Evolutionary conservation across 2,329 filamentous ascomycete genomes (phyloP).

Genomic region (Sphaerostilbella broomeana): DNA sequence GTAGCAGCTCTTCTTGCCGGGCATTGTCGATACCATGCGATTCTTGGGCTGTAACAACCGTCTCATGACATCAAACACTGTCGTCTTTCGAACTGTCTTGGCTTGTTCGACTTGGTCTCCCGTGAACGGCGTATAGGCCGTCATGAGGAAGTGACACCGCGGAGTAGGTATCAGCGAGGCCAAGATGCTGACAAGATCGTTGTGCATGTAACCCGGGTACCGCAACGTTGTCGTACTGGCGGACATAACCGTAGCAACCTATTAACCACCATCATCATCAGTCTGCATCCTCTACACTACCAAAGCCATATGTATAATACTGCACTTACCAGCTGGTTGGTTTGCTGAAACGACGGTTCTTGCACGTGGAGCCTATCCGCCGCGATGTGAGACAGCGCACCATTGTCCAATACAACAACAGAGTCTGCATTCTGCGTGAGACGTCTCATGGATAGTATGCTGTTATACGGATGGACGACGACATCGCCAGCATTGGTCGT

Average conservation of each 20-base stretch:
- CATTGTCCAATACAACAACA: conserved; percentile 95
- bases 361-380: conserved; percentile 92
- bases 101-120: conserved; percentile 94
- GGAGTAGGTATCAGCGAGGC: conserved; percentile 94
- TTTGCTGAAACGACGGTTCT: conserved; percentile 93
- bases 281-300: neutral
- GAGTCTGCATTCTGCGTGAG: conserved; percentile 95
- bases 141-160: conserved; percentile 96
- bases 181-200: conserved; percentile 94
- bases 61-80: conserved; percentile 95
- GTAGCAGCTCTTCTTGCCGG: conserved; percentile 96
- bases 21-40: conserved; percentile 94
- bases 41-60: conserved; percentile 95
- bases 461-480: conserved; percentile 98
- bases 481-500: conserved; percentile 82
- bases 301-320: neutral
- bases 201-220: conserved; percentile 99
- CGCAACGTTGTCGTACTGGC: conserved; percentile 92
- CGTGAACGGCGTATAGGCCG: conserved; percentile 95
- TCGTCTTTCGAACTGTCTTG: conserved; percentile 96
- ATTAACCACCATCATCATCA: neutral
- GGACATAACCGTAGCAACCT: conserved; percentile 96
- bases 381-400: conserved; percentile 85
- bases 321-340: conserved; percentile 73
- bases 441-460: conserved; percentile 81